Evolutionary conservation across 1,284 basidiomycete species (phyloP), one percentile per base, ranked within the genome.

Genomic region (Hypsizygus ulmarius): DNA sequence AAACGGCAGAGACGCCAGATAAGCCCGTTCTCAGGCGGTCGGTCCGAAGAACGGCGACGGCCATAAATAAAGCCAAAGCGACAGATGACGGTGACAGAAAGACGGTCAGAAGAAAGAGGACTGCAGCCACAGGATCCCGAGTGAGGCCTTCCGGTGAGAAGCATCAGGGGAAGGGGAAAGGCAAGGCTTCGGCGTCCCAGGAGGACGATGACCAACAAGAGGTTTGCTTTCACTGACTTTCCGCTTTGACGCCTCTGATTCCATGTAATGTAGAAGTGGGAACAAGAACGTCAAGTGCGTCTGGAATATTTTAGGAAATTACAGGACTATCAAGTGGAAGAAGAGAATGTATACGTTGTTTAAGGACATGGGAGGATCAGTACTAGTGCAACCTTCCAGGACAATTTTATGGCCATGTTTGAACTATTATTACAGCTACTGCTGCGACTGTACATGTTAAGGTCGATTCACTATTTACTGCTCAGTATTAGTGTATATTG

Each of bases 261-360:
- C 47, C 35, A 14, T 38, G n/a, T 37, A 25, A 36, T 29, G 25
- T 53, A 78, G 75, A 69, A 63, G 55, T 68, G 67, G 52, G 68
- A 73, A 40, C 62, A 59, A 27, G 75, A 77, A 36, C 73, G 76
- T n/a, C 67, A 70, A 49, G 77, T 71, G 11, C 72, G 79, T n/a
- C 45, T 79, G 29, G 75, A 78, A 40, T 83, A 81, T 59, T 82
- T 81, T 63, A 74, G 71, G 58, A 68, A 72, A 45, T 56, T 82
- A 18, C 73, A 80, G 16, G 68, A 66, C 11, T 82, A 81, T 53
- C 65, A 74, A 50, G 65, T 82, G 12, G 71, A 73, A 47, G 77
- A 77, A 52, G 80, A 82, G 62, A 75, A 79, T 45, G 79, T 83
- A 25, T 83, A 81, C 61, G 69, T 82, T 42, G 66, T 82, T 43